Evolutionary conservation across 345 rosid genomes (phyloP), one percentile per base, ranked within the genome.

Genomic region (Populus deltoides): DNA sequence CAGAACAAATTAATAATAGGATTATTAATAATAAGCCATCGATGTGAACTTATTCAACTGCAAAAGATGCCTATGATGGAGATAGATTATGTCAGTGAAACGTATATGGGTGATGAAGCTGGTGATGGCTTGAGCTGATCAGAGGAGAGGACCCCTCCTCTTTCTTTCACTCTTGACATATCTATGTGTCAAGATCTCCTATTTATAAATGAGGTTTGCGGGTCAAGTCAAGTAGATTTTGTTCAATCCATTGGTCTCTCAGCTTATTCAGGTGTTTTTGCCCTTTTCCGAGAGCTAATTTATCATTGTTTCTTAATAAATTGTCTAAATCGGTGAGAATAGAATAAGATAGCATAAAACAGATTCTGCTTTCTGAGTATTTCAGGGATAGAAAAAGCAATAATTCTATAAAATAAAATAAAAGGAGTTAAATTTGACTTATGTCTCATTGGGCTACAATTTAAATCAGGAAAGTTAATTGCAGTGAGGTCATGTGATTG

Each of bases 401-500:
- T 53, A 20, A 17, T 53, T 18, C 9, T 53, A 6, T 53, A 1
- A 12, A 45, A 33, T 10, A 11, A 2, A 11, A 3, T 17, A 51
- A 6, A 53, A 6, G 22, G 22, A 20, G 22, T 47, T 15, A 1
- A 15, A 47, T 15, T 47, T 47, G 53, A 47, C 53, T 47, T 47
- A 4, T 47, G 1, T 47, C 17, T 47, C 53, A 12, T 15, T 4
- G 18, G 18, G 6, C 13, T 47, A 13, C 51, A 47, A 47, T 15
- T 15, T 15, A 47, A 47, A 47, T 18, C 5, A 15, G 51, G 51
- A 51, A 51, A 17, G 20, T 16, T 51, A 17, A 51, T 51, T 18
- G 62, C 9, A 24, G 47, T 66, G 76, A 72, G 25, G 55, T 72
- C 66, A 53, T 51, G 8, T 66, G 81, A 78, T 51, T 38, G 38